Evolutionary conservation across 148 eudicot genomes (phyloP).

Genomic region (Chenopodium suecicum): DNA sequence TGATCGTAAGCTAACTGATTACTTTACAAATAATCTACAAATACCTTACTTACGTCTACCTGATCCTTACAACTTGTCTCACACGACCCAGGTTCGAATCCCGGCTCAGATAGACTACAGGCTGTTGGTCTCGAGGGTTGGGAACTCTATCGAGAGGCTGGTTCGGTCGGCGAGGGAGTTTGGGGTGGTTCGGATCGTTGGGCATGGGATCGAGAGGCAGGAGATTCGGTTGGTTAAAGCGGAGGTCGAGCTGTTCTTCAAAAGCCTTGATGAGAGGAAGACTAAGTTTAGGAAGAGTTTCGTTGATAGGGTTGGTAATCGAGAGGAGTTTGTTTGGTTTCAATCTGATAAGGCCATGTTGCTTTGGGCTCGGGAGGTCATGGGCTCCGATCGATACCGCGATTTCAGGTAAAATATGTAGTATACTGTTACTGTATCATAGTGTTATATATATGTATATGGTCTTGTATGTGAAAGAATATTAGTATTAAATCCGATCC

Average conservation of each 20-base stretch:
- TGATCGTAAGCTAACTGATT: constrained; percentile 39
- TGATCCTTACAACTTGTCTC: constrained; percentile 15
- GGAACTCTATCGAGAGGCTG: constrained; percentile 43
- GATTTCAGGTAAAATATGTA: constrained; percentile 47
- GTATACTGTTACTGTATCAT: too few relatives aligned
- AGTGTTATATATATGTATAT: too few relatives aligned
- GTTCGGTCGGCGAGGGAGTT: constrained; percentile 46
- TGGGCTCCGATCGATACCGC: constrained; percentile 51
- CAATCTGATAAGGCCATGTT: constrained; percentile 44
- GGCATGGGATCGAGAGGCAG: constrained; percentile 54
- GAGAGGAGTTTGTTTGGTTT: constrained; percentile 65
- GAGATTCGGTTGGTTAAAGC: constrained; percentile 43
- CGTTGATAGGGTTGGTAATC: constrained; percentile 50
- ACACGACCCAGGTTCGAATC: constrained; percentile 24
- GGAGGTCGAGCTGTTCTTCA: constrained; percentile 51
- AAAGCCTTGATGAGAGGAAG: constrained; percentile 42
- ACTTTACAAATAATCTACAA: constrained; percentile 38
- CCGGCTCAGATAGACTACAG: constrained; percentile 48
- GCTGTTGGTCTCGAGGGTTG: constrained; percentile 39
- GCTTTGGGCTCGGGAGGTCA: constrained; percentile 47
- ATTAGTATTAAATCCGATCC: too few relatives aligned
- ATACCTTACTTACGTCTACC: constrained; percentile 67
- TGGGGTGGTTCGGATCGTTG: constrained; percentile 54
- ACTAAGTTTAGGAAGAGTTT: constrained; percentile 42
- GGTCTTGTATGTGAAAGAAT: too few relatives aligned